phyloP scores from a whole-genome alignment of 345 rosid genomes.

The Dimocarpus longan region DNA sequence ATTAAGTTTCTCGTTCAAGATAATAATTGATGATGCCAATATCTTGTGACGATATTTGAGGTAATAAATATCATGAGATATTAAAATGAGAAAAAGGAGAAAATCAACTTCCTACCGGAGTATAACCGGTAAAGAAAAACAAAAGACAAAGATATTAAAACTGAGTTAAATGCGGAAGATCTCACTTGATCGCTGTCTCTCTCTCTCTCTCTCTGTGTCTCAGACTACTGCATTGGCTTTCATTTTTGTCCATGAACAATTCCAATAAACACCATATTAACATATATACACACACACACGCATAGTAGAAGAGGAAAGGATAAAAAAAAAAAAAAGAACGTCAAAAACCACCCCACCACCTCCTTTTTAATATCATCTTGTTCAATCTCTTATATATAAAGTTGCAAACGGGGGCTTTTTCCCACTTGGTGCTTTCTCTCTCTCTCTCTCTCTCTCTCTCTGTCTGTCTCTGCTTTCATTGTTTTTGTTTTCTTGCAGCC shows the following conservation, averaged over 20 bases:
- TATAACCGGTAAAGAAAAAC: slow-evolving; percentile 16
- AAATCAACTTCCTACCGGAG: slow-evolving; percentile 24
- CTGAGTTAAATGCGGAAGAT: slow-evolving; percentile 18
- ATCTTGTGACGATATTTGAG: not conserved
- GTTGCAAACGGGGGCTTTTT: slow-evolving; percentile 28
- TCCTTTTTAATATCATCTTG: not conserved
- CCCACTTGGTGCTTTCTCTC: slow-evolving; percentile 28
- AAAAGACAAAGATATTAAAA: slow-evolving; percentile 27
- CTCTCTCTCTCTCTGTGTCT: not conserved
- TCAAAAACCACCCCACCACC: not conserved
- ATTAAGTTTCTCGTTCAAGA: no score
- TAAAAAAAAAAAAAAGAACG: not conserved
- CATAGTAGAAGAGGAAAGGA: not conserved
- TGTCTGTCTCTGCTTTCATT: not conserved
- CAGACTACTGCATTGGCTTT: not conserved
- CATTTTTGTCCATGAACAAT: slow-evolving; percentile 11
- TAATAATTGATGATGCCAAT: not conserved
- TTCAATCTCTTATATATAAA: slow-evolving; percentile 21
- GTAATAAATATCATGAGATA: not conserved
- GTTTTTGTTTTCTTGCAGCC: not conserved
- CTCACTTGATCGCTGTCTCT: not conserved
- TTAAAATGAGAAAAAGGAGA: not conserved
- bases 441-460: slow-evolving; percentile 12
- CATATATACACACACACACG: no score
- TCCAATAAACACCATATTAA: not conserved